Percentiles rank a stretch among this genome's conserved stretches.
Evolutionary conservation across 306 rosid genomes (phyloP).

Genomic region (Canavalia gladiata): DNA sequence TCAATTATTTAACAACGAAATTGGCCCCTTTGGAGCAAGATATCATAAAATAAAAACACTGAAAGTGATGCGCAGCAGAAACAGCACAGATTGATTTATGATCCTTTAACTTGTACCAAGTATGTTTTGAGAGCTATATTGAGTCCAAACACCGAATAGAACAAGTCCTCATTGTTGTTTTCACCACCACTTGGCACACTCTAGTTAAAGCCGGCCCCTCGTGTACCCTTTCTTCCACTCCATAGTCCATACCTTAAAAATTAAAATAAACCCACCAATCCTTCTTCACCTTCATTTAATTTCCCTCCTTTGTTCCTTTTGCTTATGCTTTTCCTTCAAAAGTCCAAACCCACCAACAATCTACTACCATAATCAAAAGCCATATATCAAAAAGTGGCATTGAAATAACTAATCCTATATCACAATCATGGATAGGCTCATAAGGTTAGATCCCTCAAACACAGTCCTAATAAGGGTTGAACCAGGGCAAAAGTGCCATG

Average conservation of each 20-base stretch:
- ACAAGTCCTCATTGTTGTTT: conserved; percentile 78
- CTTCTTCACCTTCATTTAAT: conserved; percentile 46
- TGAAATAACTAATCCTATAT: neutral
- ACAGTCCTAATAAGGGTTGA: conserved; percentile 67
- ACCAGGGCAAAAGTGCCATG: conserved; percentile 64
- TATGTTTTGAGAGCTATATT: neutral
- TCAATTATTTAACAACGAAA: neutral
- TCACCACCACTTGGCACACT: conserved; percentile 78
- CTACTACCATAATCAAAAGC: neutral
- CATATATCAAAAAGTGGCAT: neutral
- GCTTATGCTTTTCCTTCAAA: neutral
- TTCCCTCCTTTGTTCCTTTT: conserved; percentile 39
- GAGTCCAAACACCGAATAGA: conserved; percentile 61
- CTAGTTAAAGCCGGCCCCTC: conserved; percentile 65
- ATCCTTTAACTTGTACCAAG: conserved; percentile 32
- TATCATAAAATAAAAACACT: neutral
- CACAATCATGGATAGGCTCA: conserved; percentile 77
- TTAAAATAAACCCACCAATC: conserved; percentile 8
- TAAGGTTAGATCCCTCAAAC: conserved; percentile 85
- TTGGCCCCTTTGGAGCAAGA: conserved; percentile 21
- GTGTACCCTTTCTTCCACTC: neutral
- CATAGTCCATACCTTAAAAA: conserved; percentile 11
- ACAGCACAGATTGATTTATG: conserved; percentile 27
- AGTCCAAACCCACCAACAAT: conserved; percentile 4
- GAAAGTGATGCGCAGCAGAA: conserved; percentile 53